A percentile compares a stretch with the other conserved stretches of the same genome.
phyloP scores from a whole-genome alignment of 495 filamentous ascomycete genomes.

The Daldinia grandis region DNA sequence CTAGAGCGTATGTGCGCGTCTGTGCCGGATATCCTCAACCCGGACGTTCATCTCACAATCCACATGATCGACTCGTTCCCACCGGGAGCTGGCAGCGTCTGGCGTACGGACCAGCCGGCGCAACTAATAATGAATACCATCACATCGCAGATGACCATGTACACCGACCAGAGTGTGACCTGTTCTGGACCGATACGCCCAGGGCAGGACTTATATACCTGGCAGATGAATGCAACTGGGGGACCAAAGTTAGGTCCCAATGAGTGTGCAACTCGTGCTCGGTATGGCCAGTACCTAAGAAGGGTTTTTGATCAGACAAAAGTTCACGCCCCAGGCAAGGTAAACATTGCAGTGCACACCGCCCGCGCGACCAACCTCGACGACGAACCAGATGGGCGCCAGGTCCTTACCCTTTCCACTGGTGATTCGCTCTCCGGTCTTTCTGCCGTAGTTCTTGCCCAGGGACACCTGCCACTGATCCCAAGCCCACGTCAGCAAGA shows the following conservation, averaged over 20 bases:
- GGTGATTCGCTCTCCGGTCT: not conserved
- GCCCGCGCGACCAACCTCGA: not conserved
- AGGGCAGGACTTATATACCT: not conserved
- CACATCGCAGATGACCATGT: not conserved
- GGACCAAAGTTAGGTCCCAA: not conserved
- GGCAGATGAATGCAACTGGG: not conserved
- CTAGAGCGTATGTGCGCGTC: not conserved
- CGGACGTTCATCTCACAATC: not conserved
- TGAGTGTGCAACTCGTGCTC: not conserved
- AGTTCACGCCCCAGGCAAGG: not conserved
- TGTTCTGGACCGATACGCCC: not conserved
- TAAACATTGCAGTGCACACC: not conserved
- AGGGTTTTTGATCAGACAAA: not conserved
- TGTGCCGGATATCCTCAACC: not conserved
- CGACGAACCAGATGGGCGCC: not conserved
- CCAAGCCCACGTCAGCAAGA: not conserved
- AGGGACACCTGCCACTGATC: not conserved
- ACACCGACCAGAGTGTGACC: not conserved
- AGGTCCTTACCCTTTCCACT: not conserved
- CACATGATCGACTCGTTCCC: not conserved
- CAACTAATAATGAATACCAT: not conserved
- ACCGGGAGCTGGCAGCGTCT: not conserved
- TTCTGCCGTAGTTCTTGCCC: not conserved
- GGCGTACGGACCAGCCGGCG: not conserved
- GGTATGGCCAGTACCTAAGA: not conserved